Evolutionary conservation across 2,329 filamentous ascomycete genomes (phyloP), one percentile per base, ranked within the genome.

Genomic region (Neofusicoccum umdonicola): DNA sequence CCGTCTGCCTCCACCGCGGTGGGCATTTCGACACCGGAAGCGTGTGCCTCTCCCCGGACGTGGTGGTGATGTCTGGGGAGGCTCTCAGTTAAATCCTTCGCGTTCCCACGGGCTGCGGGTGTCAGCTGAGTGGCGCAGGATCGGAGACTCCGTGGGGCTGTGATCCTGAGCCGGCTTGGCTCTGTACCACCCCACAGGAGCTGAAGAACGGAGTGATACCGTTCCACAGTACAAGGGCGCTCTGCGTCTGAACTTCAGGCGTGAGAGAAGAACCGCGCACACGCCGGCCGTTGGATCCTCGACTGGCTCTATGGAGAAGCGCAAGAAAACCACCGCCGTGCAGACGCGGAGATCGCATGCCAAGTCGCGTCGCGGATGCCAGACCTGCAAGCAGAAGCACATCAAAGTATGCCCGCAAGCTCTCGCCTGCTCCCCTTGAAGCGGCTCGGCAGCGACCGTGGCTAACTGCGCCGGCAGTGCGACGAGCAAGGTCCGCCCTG

Each of bases 291-390:
- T 19, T 19, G 19, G 19, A 19, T 1, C 47, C 47, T n/a, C 22
- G 5, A 17, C 8, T 39, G n/a, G 3, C 8, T 11, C 2, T n/a
- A 13, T 35, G 22, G 9, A 52, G 31, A 35, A 15, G 7, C 13
- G n/a, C 7, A 1, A 7, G 45, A 48, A 19, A 17, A 17, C 9
- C 48, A 31, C 4, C 13, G 17, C 12, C 39, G 65, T 65, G 63
- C 65, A 66, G 50, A 65, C 65, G 37, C 72, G 78, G 60, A 74
- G 76, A 66, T 70, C 77, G 31, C 78, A 80, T 70, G 78, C 73
- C 22, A 80, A 80, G 69, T 80, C 78, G 15, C 77, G 78, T 48
- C 74, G 76, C 69, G 78, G 78, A 35, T 80, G 78, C 60, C 73
- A 73, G 37, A 75, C 76, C 65, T 80, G 78, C 67, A 79, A 80